Conservation (phyloP, 306 rosid genomes). For the Vigna mungo region DNA sequence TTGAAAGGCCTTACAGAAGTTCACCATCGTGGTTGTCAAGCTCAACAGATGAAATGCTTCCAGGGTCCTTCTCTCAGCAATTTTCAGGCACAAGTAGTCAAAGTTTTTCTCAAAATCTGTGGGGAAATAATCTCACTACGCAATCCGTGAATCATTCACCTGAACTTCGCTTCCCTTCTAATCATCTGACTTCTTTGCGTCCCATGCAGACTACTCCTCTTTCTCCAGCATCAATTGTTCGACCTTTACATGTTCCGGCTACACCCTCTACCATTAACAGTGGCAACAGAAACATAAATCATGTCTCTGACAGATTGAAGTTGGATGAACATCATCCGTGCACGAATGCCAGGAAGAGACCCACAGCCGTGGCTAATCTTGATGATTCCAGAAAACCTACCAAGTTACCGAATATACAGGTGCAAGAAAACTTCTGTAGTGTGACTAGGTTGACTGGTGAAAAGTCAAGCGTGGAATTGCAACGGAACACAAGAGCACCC, state of each 20-base stretch:
- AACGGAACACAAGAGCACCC: constrained; percentile 41
- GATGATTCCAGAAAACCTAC: constrained; percentile 57
- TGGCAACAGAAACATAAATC: constrained; percentile 51
- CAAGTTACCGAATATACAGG: constrained; percentile 50
- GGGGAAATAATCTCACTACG: constrained; percentile 53
- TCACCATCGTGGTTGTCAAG: constrained; percentile 70
- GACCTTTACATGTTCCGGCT: constrained; percentile 54
- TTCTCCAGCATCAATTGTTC: constrained; percentile 51
- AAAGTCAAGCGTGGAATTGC: constrained; percentile 48
- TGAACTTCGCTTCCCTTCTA: constrained; percentile 55
- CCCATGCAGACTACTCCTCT: constrained; percentile 53
- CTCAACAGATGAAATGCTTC: constrained; percentile 59
- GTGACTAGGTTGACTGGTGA: constrained; percentile 48
- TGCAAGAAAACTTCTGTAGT: constrained; percentile 52
- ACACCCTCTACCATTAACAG: constrained; percentile 48
- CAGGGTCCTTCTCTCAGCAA: constrained; percentile 52
- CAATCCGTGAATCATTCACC: constrained; percentile 57
- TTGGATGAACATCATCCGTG: constrained; percentile 56
- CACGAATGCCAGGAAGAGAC: constrained; percentile 61
- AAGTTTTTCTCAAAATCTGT: constrained; percentile 56
- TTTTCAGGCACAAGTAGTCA: constrained; percentile 46
- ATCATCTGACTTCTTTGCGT: constrained; percentile 52
- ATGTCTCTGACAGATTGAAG: constrained; percentile 57
- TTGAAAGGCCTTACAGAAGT: constrained; percentile 55
- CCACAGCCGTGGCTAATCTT: constrained; percentile 43